Evolutionary conservation across 495 filamentous ascomycete species (phyloP).

Genomic region (Lasiosphaeris hirsuta): DNA sequence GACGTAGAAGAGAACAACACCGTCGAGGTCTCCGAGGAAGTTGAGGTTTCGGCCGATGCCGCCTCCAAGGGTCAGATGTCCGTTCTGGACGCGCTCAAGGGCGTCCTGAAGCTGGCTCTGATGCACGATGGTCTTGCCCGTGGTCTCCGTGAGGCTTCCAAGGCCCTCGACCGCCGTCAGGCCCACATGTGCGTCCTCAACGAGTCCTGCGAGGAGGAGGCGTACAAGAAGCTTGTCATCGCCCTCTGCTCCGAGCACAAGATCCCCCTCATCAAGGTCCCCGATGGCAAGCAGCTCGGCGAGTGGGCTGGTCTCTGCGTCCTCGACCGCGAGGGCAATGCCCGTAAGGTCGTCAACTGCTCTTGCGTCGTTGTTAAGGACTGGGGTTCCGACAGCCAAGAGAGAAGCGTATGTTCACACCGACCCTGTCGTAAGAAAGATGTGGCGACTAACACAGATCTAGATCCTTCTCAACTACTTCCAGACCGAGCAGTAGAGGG

Average conservation of each 20-base stretch:
- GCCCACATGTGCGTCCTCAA: constrained; percentile 99
- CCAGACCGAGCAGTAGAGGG: constrained; percentile 69
- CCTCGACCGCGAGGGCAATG: constrained; percentile 97
- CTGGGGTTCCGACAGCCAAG: constrained; percentile 99
- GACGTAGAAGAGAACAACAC: constrained; percentile 76
- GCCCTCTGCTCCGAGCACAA: constrained; percentile 98
- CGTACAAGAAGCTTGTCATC: constrained; percentile 99
- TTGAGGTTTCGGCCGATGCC: constrained; percentile 87
- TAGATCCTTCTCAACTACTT: constrained; percentile 99
- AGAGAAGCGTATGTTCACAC: constrained; percentile 52
- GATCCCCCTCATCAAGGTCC: constrained; percentile 99
- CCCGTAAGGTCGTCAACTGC: constrained; percentile 99
- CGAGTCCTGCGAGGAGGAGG: constrained; percentile 98
- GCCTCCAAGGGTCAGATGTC: constrained; percentile 85
- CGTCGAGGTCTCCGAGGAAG: constrained; percentile 77
- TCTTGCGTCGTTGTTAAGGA: constrained; percentile 98
- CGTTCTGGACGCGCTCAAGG: constrained; percentile 96
- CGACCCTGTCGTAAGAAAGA: background rate
- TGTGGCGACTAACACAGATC: background rate
- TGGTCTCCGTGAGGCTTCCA: constrained; percentile 94
- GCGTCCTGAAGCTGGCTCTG: constrained; percentile 93
- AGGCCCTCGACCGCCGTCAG: constrained; percentile 95
- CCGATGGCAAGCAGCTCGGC: constrained; percentile 98
- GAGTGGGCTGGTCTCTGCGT: constrained; percentile 99
- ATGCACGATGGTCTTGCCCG: constrained; percentile 99